These are phyloP conservation scores for Beauveria medogensis DNA, from an alignment of 2,329 filamentous ascomycete species.

Conservation along the genomic window DNA sequence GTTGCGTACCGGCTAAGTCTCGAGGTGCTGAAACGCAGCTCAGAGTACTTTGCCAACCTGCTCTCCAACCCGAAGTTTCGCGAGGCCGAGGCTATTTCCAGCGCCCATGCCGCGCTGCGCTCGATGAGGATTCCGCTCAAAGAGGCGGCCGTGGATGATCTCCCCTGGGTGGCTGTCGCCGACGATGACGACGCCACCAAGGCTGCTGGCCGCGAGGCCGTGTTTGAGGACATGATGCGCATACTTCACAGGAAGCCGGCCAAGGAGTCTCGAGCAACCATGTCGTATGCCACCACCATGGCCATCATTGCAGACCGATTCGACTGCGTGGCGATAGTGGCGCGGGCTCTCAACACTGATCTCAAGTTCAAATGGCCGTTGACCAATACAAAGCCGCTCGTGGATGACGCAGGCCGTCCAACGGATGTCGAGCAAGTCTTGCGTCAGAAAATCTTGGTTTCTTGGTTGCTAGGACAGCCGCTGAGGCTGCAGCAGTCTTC, in stretches of 20 bases:
- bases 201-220: conserved; percentile 47
- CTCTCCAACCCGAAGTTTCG: conserved; percentile 55
- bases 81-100: conserved; percentile 50
- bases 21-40: conserved; percentile 48
- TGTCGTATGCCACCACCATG: conserved; percentile 58
- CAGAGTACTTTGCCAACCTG: conserved; percentile 62
- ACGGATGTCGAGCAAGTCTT: conserved; percentile 53
- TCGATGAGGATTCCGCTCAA: conserved; percentile 38
- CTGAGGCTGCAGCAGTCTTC: conserved; percentile 53
- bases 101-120: conserved; percentile 41
- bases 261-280: conserved; percentile 34
- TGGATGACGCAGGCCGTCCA: conserved; percentile 28
- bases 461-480: conserved; percentile 56
- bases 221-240: conserved; percentile 60
- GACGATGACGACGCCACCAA: conserved; percentile 64
- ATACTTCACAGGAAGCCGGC: conserved; percentile 52
- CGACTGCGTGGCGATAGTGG: conserved; percentile 51
- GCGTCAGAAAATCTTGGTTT: conserved; percentile 61
- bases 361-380: conserved; percentile 48
- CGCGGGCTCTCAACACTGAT: conserved; percentile 41
- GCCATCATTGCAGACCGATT: conserved; percentile 68
- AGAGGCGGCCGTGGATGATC: conserved; percentile 38
- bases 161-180: conserved; percentile 57
- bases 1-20: conserved; percentile 54
- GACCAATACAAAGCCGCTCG: conserved; percentile 30